A percentile compares a stretch with the other conserved stretches of the same genome.
phyloP scores from a whole-genome alignment of 116 monocot genomes.

The Trichopus zeylanicus region DNA sequence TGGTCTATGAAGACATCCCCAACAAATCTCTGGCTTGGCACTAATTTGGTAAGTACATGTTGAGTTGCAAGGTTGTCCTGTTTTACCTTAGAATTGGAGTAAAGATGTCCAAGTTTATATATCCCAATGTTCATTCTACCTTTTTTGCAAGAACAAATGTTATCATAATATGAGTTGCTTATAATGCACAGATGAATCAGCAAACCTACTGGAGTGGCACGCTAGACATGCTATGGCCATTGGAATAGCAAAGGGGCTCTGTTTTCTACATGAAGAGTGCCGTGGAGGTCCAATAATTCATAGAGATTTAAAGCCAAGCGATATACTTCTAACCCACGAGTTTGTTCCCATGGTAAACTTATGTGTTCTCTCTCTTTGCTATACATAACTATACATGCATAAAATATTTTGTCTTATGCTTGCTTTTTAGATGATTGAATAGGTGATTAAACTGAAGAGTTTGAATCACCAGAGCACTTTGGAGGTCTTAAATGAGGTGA shows the following conservation, averaged over 20 bases:
- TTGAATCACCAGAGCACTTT: too few relatives aligned
- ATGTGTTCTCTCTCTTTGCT: neutral
- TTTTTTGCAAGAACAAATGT: neutral
- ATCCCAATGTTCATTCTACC: too few relatives aligned
- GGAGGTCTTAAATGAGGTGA: too few relatives aligned
- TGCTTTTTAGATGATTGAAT: too few relatives aligned
- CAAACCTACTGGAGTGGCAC: constrained; percentile 36
- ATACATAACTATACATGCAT: neutral
- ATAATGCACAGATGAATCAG: constrained; percentile 11
- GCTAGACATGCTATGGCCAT: constrained; percentile 36
- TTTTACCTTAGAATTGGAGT: too few relatives aligned
- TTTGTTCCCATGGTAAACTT: constrained; percentile 41
- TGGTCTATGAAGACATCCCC: constrained; percentile 52
- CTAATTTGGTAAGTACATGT: constrained; percentile 26
- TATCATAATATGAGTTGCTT: neutral
- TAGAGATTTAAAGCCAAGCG: constrained; percentile 41
- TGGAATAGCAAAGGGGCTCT: constrained; percentile 38
- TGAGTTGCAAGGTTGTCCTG: neutral
- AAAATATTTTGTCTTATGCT: neutral
- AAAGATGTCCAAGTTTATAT: too few relatives aligned
- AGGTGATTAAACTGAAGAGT: too few relatives aligned
- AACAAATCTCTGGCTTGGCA: constrained; percentile 43
- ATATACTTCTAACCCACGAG: constrained; percentile 43
- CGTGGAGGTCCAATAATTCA: constrained; percentile 49
- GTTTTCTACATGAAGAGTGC: constrained; percentile 47